Evolutionary conservation across 1,139 yeast genomes (phyloP), one percentile per base, ranked within the genome.

Genomic region (Yamadazyma oceani): DNA sequence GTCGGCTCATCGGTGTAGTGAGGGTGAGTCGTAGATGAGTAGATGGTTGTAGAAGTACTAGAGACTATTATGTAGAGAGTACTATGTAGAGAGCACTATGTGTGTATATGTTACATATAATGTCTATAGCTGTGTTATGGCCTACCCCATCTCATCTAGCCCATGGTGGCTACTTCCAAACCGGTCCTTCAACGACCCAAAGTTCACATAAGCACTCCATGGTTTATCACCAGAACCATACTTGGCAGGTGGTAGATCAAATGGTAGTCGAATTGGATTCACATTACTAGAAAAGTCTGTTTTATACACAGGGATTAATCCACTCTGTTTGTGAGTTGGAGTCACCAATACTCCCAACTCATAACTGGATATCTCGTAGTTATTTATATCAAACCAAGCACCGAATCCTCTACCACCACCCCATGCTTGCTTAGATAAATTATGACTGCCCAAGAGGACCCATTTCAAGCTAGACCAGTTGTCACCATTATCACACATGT

Each of bases 341-440:
- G 61, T 44, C 3, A 77, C 48, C 23, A 81, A 55, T 1, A 83
- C 74, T 1, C 89, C 84, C 4, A 79, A 67, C 52, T 83, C 90
- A 53, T 69, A 82, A 56, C 71, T 66, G 9, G 64, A 45, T 2
- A 70, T 54, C 15, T 53, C 55, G 40, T 59, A 69, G 19, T 46
- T 43, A 1, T 38, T 32, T 14, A 54, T 54, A 12, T 42, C 41
- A 4, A 42, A 42, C 19, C 49, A 33, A 26, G 43, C 43, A 13
- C 46, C 46, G 34, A 50, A 43, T 26, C 54, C 51, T 32, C 44
- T 38, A 1, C 66, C 69, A n/a, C 60, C 62, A 0, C 90, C 90
- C 89, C 89, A 82, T 0, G 89, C 89, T 43, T 78, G 82, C 38
- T 73, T 72, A 19, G 86, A 79, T 25, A 82, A 51, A 51, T 83